These are phyloP conservation scores for Geosmithia putterillii DNA, from an alignment of 2,329 filamentous ascomycete genomes.

Conservation along the genomic window DNA sequence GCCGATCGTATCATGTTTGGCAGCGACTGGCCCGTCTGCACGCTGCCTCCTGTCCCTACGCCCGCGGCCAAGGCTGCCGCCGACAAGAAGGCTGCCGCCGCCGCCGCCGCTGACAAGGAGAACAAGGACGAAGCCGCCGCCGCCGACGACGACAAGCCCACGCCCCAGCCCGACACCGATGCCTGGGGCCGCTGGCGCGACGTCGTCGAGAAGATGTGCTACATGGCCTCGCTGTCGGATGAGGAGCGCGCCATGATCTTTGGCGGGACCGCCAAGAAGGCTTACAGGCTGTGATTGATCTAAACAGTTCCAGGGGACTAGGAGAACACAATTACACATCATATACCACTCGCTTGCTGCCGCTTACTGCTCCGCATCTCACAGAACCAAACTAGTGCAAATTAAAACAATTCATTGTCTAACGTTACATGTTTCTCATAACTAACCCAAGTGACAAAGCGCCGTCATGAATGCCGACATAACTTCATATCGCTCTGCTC, in stretches of 20 bases:
- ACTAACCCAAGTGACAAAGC: no score
- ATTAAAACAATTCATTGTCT: no score
- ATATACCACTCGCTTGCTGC: no score
- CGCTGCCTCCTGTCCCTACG: no score
- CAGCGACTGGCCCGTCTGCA: conserved; percentile 90
- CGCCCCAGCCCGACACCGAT: conserved; percentile 20
- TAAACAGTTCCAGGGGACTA: no score
- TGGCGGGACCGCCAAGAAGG: conserved; percentile 57
- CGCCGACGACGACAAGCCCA: background rate
- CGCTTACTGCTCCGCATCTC: no score
- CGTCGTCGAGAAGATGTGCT: conserved; percentile 56
- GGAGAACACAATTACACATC: no score
- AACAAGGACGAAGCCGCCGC: background rate
- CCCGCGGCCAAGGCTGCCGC: no score
- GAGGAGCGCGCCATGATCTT: conserved; percentile 58
- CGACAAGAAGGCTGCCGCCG: background rate
- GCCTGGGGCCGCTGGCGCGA: conserved; percentile 68
- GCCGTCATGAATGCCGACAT: no score
- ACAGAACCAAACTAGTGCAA: no score
- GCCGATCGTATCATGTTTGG: conserved; percentile 72
- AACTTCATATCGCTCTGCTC: no score
- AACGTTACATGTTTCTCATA: no score
- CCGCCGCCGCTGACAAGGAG: conserved; percentile 7
- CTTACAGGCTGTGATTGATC: conserved; percentile 42
- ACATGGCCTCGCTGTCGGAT: conserved; percentile 46